These are phyloP conservation scores for Pythium grandisporangium DNA, from an alignment of 352 stramenopile species.

Conservation along the genomic window DNA sequence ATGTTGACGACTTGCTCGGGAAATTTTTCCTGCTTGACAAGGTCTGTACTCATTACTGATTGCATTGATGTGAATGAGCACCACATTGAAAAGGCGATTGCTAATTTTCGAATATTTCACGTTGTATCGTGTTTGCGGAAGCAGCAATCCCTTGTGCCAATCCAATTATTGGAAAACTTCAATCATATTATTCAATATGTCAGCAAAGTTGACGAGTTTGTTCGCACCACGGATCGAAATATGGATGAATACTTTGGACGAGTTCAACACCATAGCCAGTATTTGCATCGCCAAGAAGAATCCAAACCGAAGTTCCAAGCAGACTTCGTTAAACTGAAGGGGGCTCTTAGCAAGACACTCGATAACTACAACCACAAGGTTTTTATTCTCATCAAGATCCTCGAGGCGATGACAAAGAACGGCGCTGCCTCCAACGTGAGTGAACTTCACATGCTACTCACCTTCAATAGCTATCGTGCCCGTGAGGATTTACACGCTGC, in stretches of 20 bases:
- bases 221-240: background rate
- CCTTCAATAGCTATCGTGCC: slow-evolving; percentile 66
- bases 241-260: background rate
- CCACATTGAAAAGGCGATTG: slow-evolving; percentile 62
- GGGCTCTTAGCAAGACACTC: slow-evolving; percentile 7
- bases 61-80: slow-evolving; percentile 26
- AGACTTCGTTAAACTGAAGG: background rate
- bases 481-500: too few relatives aligned
- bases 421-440: slow-evolving; percentile 56
- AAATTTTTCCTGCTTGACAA: slow-evolving; percentile 68
- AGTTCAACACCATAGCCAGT: too few relatives aligned
- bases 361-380: slow-evolving; percentile 28
- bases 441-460: slow-evolving; percentile 60
- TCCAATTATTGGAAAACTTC: background rate
- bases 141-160: background rate
- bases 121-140: slow-evolving; percentile 1
- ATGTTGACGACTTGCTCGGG: slow-evolving; percentile 52
- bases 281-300: too few relatives aligned
- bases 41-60: slow-evolving; percentile 17
- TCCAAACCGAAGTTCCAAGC: background rate
- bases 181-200: background rate
- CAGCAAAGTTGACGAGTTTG: background rate
- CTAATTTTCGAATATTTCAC: slow-evolving; percentile 26
- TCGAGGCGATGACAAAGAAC: slow-evolving; percentile 66
- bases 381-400: slow-evolving; percentile 60